These are phyloP conservation scores for Candida pseudocylindracea DNA, from an alignment of 1,139 yeast species.

Conservation along the genomic window DNA sequence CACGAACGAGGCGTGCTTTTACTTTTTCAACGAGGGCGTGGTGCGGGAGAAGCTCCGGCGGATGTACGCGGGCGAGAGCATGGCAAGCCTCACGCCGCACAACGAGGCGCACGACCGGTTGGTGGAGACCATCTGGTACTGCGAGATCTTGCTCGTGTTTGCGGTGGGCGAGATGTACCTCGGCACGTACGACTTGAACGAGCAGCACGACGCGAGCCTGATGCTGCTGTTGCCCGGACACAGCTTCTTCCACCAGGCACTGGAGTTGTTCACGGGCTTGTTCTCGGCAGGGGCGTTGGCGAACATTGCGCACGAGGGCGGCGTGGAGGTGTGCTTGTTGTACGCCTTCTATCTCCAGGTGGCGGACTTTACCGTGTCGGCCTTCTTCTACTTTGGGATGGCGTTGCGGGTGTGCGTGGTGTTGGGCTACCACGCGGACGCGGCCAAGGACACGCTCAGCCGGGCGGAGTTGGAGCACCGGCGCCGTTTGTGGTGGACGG, in stretches of 20 bases:
- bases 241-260: conserved; percentile 54
- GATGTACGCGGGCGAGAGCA: conserved; percentile 20
- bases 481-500: conserved; percentile 81
- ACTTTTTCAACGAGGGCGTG: conserved; percentile 65
- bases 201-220: conserved; percentile 5
- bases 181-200: conserved; percentile 21
- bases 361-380: conserved; percentile 68
- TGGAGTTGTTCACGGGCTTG: conserved; percentile 50
- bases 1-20: conserved; percentile 70
- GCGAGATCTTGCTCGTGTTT: conserved; percentile 51
- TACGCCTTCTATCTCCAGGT: conserved; percentile 72
- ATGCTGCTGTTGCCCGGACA: conserved; percentile 44
- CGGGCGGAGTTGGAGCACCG: conserved; percentile 60
- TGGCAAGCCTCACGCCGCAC: too few species aligned
- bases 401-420: conserved; percentile 57
- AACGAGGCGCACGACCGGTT: conserved; percentile 30
- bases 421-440: conserved; percentile 70
- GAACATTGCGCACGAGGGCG: conserved; percentile 56
- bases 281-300: conserved; percentile 68
- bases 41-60: conserved; percentile 43
- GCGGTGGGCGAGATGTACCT: conserved; percentile 76
- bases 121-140: conserved; percentile 60
- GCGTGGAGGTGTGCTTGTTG: conserved; percentile 55
- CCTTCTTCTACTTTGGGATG: conserved; percentile 61
- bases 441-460: conserved; percentile 40